Percentiles rank a stretch among this genome's conserved stretches.
Evolutionary conservation across 306 rosid genomes (phyloP).

Genomic region (Hippophae tibetana): DNA sequence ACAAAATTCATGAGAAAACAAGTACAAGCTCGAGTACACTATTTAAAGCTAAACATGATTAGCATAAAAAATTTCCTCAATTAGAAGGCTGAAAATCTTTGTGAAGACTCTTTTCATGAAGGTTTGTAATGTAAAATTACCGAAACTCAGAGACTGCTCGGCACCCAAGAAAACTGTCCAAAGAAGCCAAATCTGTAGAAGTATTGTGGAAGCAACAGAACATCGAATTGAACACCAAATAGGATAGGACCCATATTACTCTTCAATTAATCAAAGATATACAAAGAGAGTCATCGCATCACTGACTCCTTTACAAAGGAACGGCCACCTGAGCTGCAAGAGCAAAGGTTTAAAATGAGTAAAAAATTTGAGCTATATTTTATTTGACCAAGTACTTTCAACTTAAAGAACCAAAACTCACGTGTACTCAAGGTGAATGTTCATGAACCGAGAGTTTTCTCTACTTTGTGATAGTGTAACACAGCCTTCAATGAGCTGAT

Average conservation of each 20-base stretch:
- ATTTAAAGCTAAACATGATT: too few species aligned
- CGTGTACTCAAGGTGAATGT: constrained; percentile 88
- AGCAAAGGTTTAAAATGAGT: constrained; percentile 17
- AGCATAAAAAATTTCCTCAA: constrained; percentile 32
- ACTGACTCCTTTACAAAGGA: constrained; percentile 85
- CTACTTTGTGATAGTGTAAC: constrained; percentile 80
- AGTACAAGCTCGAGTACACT: too few species aligned
- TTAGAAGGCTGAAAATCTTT: constrained; percentile 18
- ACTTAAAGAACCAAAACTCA: constrained; percentile 34
- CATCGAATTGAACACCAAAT: constrained; percentile 2
- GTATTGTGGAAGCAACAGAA: constrained; percentile 13
- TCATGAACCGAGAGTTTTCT: constrained; percentile 95
- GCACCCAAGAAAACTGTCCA: constrained; percentile 11
- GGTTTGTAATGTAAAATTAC: constrained; percentile 28
- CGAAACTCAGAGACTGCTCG: constrained; percentile 2
- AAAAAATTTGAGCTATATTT: constrained; percentile 4
- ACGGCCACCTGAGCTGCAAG: constrained; percentile 86
- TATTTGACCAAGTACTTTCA: not conserved
- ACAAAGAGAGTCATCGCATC: constrained; percentile 56
- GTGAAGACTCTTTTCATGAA: constrained; percentile 17
- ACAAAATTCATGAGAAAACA: too few species aligned
- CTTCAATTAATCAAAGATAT: constrained; percentile 1
- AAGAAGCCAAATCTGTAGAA: constrained; percentile 18
- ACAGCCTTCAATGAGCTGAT: constrained; percentile 85
- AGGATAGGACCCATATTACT: constrained; percentile 4